These are phyloP conservation scores for Haplosporangium sp. DNA, from an alignment of 371 early-diverging fungal species.

Conservation along the genomic window DNA sequence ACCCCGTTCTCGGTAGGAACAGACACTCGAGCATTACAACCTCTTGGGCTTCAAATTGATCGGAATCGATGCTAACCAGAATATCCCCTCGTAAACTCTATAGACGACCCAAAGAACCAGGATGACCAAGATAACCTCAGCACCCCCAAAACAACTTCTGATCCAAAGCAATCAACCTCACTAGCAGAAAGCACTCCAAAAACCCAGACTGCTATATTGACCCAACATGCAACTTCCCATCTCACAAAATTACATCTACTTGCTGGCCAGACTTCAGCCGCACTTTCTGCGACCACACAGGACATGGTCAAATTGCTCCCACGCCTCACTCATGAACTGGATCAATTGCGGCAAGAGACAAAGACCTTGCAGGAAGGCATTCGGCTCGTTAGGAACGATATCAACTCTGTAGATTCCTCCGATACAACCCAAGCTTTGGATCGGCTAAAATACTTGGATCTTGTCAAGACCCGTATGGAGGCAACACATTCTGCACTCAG, in stretches of 20 bases:
- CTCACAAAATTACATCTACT: slow-evolving; percentile 50
- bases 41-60: neutral
- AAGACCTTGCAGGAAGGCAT: slow-evolving; percentile 63
- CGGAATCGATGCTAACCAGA: neutral
- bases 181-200: slow-evolving; percentile 7
- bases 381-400: slow-evolving; percentile 60
- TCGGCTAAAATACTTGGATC: slow-evolving; percentile 72
- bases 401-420: slow-evolving; percentile 55
- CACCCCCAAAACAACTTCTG: neutral
- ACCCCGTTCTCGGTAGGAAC: slow-evolving; percentile 45
- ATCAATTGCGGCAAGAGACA: slow-evolving; percentile 69
- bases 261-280: slow-evolving; percentile 40
- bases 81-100: neutral
- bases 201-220: slow-evolving; percentile 45
- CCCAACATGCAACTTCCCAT: slow-evolving; percentile 51
- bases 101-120: slow-evolving; percentile 18
- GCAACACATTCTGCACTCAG: slow-evolving; percentile 64
- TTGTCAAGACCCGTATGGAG: slow-evolving; percentile 80
- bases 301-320: slow-evolving; percentile 77
- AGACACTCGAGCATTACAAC: neutral
- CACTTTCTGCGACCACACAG: slow-evolving; percentile 61
- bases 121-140: slow-evolving; percentile 10
- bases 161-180: slow-evolving; percentile 14
- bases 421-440: slow-evolving; percentile 68
- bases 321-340: slow-evolving; percentile 73